Base-by-base conservation (phyloP, 2,329 filamentous ascomycete genomes). In the Phaeosphaeriaceae sp. region DNA sequence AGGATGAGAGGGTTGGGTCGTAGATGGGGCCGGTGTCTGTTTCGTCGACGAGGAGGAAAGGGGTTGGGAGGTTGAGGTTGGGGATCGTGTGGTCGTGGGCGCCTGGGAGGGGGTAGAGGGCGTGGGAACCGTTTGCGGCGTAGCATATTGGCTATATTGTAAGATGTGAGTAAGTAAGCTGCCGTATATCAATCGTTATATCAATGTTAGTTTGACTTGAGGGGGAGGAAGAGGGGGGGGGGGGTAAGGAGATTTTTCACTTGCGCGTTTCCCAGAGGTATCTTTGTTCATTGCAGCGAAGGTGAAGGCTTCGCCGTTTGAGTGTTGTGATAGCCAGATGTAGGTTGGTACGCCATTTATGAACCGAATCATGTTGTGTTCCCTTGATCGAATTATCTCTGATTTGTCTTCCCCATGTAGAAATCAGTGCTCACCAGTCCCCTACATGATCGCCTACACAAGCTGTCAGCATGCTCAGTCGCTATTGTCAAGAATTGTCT, bases 331-430 rank as follows among this genome's bases (percentile, higher is more conserved):
- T 54, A 79, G 85, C 82, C 83, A 87, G 9, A 87, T 67, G 1
- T 77, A 73, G 50, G 77, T 70, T 0, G 85, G 85, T 3, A 59
- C 55, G 4, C 81, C 82, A 43, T 84, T 73, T 4, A 74, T 42
- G 64, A 87, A 87, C 3, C 85, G 83, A 28, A 88, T 76, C 82
- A 86, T 85, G 50, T 82, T 85, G 63, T 86, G 83, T 63, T 86
- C 83, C 83, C 80, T 81, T 17, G 18, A 1, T 29, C 9, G 11
- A n/a, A 39, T 23, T 13, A 13, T 16, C 18, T 37, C 33, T 20
- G 8, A 29, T 16, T 15, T 11, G 18, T n/a, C n/a, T 15, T 11
- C 30, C 16, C 16, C 11, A 30, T 7, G n/a, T n/a, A n/a, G n/a
- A n/a, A n/a, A n/a, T n/a, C n/a, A 11, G 7, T 3, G 23, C 42